phyloP scores from a whole-genome alignment of 2,329 filamentous ascomycete genomes.

The Beauveria asiatica region DNA sequence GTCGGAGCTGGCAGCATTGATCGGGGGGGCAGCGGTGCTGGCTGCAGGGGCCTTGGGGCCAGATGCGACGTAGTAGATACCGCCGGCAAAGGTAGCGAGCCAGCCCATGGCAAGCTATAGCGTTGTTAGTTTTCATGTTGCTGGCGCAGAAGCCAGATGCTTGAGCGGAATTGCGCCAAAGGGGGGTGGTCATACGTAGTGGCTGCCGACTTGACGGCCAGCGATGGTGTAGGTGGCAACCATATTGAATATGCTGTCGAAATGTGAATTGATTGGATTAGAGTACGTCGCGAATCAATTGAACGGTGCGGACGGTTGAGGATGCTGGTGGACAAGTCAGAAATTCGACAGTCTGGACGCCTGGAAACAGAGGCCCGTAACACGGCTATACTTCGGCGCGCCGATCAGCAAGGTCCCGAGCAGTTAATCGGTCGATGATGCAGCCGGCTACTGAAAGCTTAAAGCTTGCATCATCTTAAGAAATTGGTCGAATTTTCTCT shows the following conservation, averaged over 20 bases:
- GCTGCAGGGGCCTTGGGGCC: constrained; percentile 35
- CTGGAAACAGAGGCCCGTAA: constrained; percentile 26
- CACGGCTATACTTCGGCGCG: constrained; percentile 10
- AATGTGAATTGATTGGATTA: constrained; percentile 21
- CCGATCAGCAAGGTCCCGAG: background rate
- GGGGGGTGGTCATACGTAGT: constrained; percentile 40
- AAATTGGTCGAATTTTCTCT: background rate
- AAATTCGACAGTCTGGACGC: constrained; percentile 17
- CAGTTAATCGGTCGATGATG: background rate
- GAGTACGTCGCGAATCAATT: constrained; percentile 14
- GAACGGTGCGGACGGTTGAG: constrained; percentile 7
- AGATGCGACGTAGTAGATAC: constrained; percentile 34
- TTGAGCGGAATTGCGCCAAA: background rate
- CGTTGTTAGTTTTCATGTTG: constrained; percentile 15
- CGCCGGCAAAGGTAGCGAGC: constrained; percentile 43
- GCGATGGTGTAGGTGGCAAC: constrained; percentile 43
- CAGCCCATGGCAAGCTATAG: constrained; percentile 49
- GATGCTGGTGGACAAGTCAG: constrained; percentile 10
- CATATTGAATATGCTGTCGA: constrained; percentile 19
- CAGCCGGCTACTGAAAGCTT: background rate
- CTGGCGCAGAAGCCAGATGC: background rate
- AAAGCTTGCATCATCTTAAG: background rate
- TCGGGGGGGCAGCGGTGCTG: constrained; percentile 42
- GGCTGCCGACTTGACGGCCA: constrained; percentile 52
- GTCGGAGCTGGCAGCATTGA: constrained; percentile 54